Evolutionary conservation across 2,329 filamentous ascomycete species (phyloP).

Genomic region (Arthrobotrys conoides): DNA sequence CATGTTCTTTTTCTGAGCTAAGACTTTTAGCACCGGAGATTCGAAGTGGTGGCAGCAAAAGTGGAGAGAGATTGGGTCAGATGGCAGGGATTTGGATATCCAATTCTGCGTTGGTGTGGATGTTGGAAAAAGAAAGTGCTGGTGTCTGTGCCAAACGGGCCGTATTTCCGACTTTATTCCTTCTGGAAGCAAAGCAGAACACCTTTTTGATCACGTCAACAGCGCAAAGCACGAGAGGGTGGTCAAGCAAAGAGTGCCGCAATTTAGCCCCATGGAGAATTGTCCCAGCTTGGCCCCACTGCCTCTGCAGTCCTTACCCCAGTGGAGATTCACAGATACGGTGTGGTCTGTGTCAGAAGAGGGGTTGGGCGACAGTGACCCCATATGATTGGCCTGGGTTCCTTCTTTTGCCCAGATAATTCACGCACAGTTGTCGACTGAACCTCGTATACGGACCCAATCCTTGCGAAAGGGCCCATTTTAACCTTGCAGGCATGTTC

Average conservation of each 20-base stretch:
- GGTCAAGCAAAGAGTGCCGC: constrained; percentile 34
- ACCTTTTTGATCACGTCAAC: constrained; percentile 51
- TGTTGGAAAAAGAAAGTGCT: constrained; percentile 29
- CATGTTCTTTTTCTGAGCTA: constrained; percentile 36
- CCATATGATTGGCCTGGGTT: constrained; percentile 43
- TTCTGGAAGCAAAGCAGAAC: constrained; percentile 53
- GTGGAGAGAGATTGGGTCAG: constrained; percentile 40
- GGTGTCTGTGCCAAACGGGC: constrained; percentile 51
- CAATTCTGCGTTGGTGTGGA: constrained; percentile 38
- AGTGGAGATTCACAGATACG: constrained; percentile 30
- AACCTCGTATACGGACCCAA: constrained; percentile 55
- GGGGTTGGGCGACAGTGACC: constrained; percentile 35
- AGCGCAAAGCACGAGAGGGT: constrained; percentile 11
- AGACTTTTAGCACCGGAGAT: constrained; percentile 56
- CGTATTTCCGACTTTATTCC: constrained; percentile 51
- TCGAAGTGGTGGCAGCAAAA: constrained; percentile 46
- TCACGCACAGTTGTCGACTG: constrained; percentile 39
- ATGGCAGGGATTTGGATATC: constrained; percentile 27
- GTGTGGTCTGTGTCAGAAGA: constrained; percentile 30
- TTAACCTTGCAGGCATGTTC: constrained; percentile 56
- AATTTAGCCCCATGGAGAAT: constrained; percentile 59
- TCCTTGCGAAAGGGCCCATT: constrained; percentile 50
- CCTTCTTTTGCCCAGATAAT: constrained; percentile 29
- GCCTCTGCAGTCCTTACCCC: constrained; percentile 23
- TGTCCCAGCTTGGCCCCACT: constrained; percentile 34